phyloP scores from a whole-genome alignment of 2,329 filamentous ascomycete genomes.

The Hypoxylon sp. region DNA sequence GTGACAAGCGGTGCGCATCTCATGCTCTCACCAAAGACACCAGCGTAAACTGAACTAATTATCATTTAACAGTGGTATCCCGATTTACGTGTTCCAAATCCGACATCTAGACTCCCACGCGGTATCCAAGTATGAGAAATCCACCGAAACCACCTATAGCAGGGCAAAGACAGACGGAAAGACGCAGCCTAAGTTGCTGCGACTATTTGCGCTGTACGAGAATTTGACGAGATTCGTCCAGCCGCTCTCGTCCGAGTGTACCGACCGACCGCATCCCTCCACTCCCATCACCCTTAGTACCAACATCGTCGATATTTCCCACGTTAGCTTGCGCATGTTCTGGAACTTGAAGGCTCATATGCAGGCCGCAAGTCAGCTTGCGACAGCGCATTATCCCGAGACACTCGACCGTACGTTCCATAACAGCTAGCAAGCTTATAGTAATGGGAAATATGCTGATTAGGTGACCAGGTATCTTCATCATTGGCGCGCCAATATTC shows the following conservation, averaged over 20 bases:
- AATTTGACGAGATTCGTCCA: conserved; percentile 88
- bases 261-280: conserved; percentile 73
- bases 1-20: conserved; percentile 67
- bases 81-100: conserved; percentile 91
- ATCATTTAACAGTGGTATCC: conserved; percentile 73
- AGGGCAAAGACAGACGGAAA: conserved; percentile 72
- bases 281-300: conserved; percentile 93
- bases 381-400: conserved; percentile 94
- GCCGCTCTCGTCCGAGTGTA: conserved; percentile 81
- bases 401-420: conserved; percentile 77
- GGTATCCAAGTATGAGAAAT: conserved; percentile 79
- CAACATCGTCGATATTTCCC: conserved; percentile 93
- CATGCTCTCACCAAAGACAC: neutral
- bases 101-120: conserved; percentile 83
- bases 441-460: conserved; percentile 11
- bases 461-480: conserved; percentile 55
- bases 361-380: conserved; percentile 88
- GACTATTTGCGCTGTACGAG: conserved; percentile 92
- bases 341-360: conserved; percentile 95
- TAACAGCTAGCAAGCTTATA: neutral
- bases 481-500: conserved; percentile 89
- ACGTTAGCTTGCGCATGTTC: conserved; percentile 89
- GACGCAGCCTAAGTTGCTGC: conserved; percentile 78
- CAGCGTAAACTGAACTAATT: conserved; percentile 5
- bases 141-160: conserved; percentile 57